Percentiles rank a stretch among this genome's conserved stretches.
These are phyloP conservation scores for Ogataea saltuana DNA, from an alignment of 805 yeast species.

Conservation along the genomic window DNA sequence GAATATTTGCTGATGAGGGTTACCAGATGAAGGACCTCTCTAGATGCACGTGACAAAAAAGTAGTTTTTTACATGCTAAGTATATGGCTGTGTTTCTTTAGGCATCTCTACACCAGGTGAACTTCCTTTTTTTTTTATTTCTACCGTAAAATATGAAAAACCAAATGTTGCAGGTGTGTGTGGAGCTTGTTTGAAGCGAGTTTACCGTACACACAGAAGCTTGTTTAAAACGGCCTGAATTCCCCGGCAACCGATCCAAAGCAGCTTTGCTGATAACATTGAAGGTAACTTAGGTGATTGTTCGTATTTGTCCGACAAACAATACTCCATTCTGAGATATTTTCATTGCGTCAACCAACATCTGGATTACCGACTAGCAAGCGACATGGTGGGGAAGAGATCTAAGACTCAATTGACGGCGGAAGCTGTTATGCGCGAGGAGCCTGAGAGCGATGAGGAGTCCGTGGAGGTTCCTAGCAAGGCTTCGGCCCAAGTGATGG, in stretches of 20 bases:
- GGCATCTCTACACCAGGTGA: background rate
- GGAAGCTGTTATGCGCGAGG: constrained; percentile 41
- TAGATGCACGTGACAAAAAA: background rate
- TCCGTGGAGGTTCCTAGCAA: constrained; percentile 34
- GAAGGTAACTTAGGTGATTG: background rate
- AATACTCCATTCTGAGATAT: too few species aligned
- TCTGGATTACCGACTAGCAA: too few species aligned
- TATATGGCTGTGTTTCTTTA: background rate
- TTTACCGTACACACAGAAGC: background rate
- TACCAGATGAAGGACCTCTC: background rate
- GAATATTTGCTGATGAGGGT: too few species aligned
- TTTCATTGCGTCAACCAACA: too few species aligned
- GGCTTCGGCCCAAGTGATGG: constrained; percentile 65
- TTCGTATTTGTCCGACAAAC: too few species aligned
- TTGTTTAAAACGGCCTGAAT: too few species aligned
- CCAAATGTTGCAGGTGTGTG: background rate
- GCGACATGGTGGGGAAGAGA: constrained; percentile 48
- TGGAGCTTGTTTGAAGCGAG: background rate
- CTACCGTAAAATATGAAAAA: background rate
- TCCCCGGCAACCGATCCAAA: too few species aligned
- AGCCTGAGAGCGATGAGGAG: constrained; percentile 39
- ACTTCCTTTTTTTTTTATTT: too few species aligned
- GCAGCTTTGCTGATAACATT: background rate
- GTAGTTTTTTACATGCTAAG: background rate
- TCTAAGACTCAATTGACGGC: constrained; percentile 59